phyloP scores from a whole-genome alignment of 306 rosid species.

The Cajanus cajan region DNA sequence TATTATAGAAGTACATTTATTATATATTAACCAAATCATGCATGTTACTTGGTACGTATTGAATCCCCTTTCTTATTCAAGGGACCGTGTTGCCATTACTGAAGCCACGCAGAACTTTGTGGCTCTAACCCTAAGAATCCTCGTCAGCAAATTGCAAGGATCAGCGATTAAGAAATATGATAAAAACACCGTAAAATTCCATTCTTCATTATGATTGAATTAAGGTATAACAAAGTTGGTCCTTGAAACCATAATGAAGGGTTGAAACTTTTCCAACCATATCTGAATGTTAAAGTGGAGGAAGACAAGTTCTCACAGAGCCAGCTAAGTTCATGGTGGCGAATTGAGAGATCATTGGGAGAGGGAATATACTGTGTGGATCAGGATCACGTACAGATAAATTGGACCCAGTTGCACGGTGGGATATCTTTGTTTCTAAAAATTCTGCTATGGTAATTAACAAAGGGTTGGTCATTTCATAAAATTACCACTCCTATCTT shows the following conservation, averaged over 20 bases:
- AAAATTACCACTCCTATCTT: too few species aligned
- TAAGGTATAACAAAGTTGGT: neutral
- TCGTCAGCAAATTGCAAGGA: neutral
- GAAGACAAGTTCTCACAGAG: conserved; percentile 47
- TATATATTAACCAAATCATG: too few species aligned
- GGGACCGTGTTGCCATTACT: neutral
- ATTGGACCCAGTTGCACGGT: conserved; percentile 57
- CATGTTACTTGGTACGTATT: neutral
- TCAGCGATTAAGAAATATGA: neutral
- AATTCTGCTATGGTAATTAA: neutral
- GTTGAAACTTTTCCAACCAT: conserved; percentile 41
- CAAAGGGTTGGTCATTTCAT: too few species aligned
- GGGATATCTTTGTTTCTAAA: conserved; percentile 54
- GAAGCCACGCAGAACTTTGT: neutral
- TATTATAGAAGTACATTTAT: too few species aligned
- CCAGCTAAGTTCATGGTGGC: conserved; percentile 52
- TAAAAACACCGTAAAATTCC: neutral
- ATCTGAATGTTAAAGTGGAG: conserved; percentile 35
- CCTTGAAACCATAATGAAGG: conserved; percentile 39
- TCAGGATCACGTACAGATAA: conserved; percentile 40
- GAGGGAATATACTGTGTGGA: conserved; percentile 46
- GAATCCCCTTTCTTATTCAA: neutral
- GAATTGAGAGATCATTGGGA: conserved; percentile 42
- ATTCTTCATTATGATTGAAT: neutral
- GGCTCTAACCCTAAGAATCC: neutral